Evolutionary conservation across 2,329 filamentous ascomycete genomes (phyloP), one percentile per base, ranked within the genome.

Genomic region (Bipolaris oryzae): DNA sequence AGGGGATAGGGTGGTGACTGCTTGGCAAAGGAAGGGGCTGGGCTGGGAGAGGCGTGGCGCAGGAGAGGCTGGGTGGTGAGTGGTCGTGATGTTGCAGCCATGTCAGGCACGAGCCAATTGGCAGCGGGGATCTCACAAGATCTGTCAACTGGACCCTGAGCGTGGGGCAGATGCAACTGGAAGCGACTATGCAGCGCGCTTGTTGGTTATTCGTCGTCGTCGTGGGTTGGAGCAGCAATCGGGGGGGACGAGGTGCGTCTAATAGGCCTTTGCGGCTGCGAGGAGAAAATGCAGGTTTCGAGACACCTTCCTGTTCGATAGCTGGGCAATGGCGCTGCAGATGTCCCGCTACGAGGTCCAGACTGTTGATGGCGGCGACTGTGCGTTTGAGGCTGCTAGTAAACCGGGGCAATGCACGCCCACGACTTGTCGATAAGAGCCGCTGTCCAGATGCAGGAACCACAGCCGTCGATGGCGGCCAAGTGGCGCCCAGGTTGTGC

Each of bases 71-170:
- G 57, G 5, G 58, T 55, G 34, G 61, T 56, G 23, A 54, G 54
- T n/a, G 50, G 58, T 42, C 55, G 57, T 57, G 63, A 55, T 44
- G 52, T 58, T 49, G 53, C 62, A 53, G 65, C 57, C 67, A 70
- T 71, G 46, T 53, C 58, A 64, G 66, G 66, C 54, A 68, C 63
- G 54, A 56, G 62, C 63, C 65, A 66, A 68, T 68, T 28, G 51
- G 53, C 23, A 52, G 25, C 39, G 39, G 18, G 43, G 53, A 59
- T 57, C 46, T 57, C 18, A 28, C 43, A 41, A 28, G 54, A 47
- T 25, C 33, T 38, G 33, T 44, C 33, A 44, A n/a, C 33, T 23
- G 33, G 49, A 50, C 52, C 55, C 55, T 60, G 41, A 51, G 31
- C 33, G 52, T 25, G 52, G 53, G 43, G 33, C 39, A 35, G 16